Evolutionary conservation across 352 stramenopile species (phyloP).

Genomic region (Phytophthora cactorum): DNA sequence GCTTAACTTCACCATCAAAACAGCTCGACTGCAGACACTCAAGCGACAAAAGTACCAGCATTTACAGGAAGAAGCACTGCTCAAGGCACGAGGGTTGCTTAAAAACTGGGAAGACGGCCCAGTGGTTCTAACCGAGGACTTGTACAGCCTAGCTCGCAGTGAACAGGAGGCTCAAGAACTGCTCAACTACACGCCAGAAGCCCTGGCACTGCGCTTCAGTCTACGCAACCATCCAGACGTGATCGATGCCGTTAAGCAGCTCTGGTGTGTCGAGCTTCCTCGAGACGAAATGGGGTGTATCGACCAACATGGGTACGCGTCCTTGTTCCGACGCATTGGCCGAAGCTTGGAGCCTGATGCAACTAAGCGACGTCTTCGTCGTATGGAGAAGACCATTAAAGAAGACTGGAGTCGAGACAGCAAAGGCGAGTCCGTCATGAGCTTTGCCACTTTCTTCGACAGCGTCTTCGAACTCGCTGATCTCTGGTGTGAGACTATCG

Average conservation of each 20-base stretch:
- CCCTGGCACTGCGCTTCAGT: constrained; percentile 66
- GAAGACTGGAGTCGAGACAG: constrained; percentile 75
- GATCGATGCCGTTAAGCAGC: constrained; percentile 51
- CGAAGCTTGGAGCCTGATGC: constrained; percentile 56
- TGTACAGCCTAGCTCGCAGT: constrained; percentile 55
- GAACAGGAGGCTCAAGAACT: constrained; percentile 60
- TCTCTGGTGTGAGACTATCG: constrained; percentile 77
- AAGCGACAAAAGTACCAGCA: constrained; percentile 82
- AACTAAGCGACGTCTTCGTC: constrained; percentile 28
- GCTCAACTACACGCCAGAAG: constrained; percentile 75
- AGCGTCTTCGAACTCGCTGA: constrained; percentile 77
- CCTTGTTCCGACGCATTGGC: constrained; percentile 65
- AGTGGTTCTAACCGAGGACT: constrained; percentile 64
- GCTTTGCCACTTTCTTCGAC: constrained; percentile 75
- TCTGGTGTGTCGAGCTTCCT: constrained; percentile 67
- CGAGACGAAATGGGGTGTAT: constrained; percentile 69
- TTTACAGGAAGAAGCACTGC: constrained; percentile 68
- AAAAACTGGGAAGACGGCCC: constrained; percentile 72
- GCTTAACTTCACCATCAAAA: constrained; percentile 79
- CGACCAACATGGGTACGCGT: constrained; percentile 53
- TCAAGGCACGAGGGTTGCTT: constrained; percentile 63
- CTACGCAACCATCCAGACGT: constrained; percentile 62
- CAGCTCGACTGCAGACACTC: constrained; percentile 59
- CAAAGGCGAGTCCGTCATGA: constrained; percentile 61
- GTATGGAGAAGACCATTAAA: constrained; percentile 53